These are phyloP conservation scores for Ganoderma lingzhi DNA, from an alignment of 1,284 basidiomycete genomes.

Conservation along the genomic window DNA sequence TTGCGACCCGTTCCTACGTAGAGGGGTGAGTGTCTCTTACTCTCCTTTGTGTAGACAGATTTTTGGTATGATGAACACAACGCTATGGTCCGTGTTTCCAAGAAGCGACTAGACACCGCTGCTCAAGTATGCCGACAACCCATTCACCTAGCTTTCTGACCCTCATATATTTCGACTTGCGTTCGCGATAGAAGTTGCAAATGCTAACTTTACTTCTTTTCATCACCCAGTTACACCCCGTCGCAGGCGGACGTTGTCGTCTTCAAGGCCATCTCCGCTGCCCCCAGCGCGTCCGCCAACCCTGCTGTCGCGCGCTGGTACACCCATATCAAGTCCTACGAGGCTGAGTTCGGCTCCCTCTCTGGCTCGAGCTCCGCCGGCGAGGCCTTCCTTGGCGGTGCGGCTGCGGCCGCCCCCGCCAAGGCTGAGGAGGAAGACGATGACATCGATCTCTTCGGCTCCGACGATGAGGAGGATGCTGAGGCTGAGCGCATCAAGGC, in stretches of 20 bases:
- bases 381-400: slow-evolving; percentile 70
- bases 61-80: slow-evolving; percentile 72
- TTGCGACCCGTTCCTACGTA: slow-evolving; percentile 87
- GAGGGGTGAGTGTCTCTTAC: slow-evolving; percentile 79
- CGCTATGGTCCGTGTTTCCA: slow-evolving; percentile 99
- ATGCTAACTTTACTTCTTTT: slow-evolving; percentile 20
- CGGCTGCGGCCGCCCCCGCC: slow-evolving; percentile 49
- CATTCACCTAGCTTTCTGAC: slow-evolving; percentile 89
- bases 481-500: slow-evolving; percentile 96
- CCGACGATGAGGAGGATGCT: slow-evolving; percentile 91
- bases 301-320: slow-evolving; percentile 94
- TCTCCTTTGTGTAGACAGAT: slow-evolving; percentile 22
- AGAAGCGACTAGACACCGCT: slow-evolving; percentile 98
- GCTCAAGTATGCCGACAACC: slow-evolving; percentile 80
- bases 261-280: slow-evolving; percentile 79
- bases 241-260: slow-evolving; percentile 98
- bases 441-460: slow-evolving; percentile 92
- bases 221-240: slow-evolving; percentile 79
- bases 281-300: slow-evolving; percentile 72
- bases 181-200: slow-evolving; percentile 16
- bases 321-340: slow-evolving; percentile 91
- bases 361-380: slow-evolving; percentile 89
- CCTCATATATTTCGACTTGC: slow-evolving; percentile 34
- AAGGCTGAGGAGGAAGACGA: slow-evolving; percentile 91
- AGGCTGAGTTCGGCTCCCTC: slow-evolving; percentile 79